phyloP scores from a whole-genome alignment of 2,329 filamentous ascomycete species.

The Lomentospora prolificans region DNA sequence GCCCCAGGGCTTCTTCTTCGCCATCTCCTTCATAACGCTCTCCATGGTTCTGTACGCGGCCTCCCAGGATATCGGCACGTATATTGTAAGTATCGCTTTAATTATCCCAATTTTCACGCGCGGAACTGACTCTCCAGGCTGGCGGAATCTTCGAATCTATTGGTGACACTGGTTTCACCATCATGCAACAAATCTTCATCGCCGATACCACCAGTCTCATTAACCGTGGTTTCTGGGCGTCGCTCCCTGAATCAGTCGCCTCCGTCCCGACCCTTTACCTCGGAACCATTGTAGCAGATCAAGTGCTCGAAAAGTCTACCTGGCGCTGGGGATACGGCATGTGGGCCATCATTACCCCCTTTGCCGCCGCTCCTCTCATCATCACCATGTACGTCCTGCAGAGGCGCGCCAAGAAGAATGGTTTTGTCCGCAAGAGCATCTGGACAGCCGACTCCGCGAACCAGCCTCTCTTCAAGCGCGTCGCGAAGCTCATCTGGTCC shows the following conservation, averaged over 20 bases:
- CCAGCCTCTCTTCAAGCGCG: conserved; percentile 14
- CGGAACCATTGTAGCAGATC: conserved; percentile 22
- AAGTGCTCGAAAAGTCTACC: conserved; percentile 23
- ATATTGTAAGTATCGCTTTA: conserved; percentile 29
- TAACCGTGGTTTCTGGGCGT: conserved; percentile 50
- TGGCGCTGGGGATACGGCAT: conserved; percentile 33
- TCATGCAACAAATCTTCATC: conserved; percentile 40
- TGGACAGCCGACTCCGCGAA: neutral
- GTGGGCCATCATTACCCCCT: conserved; percentile 28
- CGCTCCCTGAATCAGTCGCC: conserved; percentile 39
- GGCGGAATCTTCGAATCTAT: conserved; percentile 52
- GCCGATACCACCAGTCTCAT: conserved; percentile 51
- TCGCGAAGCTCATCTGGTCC: conserved; percentile 16
- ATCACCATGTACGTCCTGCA: conserved; percentile 22
- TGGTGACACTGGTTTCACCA: conserved; percentile 29
- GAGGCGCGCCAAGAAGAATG: conserved; percentile 17
- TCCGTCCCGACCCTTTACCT: conserved; percentile 23
- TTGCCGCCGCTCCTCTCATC: conserved; percentile 22
- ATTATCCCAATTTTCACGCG: neutral
- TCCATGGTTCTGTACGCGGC: conserved; percentile 49
- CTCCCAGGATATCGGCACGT: conserved; percentile 41
- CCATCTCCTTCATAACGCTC: conserved; percentile 21
- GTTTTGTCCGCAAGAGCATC: conserved; percentile 8
- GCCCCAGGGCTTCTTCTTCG: conserved; percentile 39
- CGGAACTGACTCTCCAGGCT: conserved; percentile 16